Conservation (phyloP, 495 filamentous ascomycete species). For the Tuber calosporum region DNA sequence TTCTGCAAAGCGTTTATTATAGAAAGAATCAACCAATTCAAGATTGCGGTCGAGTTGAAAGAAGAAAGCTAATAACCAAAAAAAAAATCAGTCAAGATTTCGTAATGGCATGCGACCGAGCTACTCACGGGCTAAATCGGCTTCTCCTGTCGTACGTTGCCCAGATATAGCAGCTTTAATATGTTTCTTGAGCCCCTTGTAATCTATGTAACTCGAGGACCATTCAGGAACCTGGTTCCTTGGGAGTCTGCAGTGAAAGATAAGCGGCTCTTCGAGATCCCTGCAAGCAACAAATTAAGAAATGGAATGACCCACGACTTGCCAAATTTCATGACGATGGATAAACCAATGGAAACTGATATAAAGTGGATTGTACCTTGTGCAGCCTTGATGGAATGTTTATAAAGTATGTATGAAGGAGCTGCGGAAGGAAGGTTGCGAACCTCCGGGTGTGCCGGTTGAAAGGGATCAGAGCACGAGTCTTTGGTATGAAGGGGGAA, state of each 20-base stretch:
- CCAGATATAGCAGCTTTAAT: conserved; percentile 62
- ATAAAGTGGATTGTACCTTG: not conserved
- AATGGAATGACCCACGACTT: conserved; percentile 32
- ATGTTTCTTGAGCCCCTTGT: conserved; percentile 90
- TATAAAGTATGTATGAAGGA: not conserved
- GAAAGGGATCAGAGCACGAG: conserved; percentile 1
- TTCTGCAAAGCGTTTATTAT: conserved; percentile 88
- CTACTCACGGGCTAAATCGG: conserved; percentile 67
- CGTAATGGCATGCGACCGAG: conserved; percentile 12
- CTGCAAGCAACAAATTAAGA: conserved; percentile 6
- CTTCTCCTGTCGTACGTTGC: conserved; percentile 55
- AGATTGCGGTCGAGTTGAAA: conserved; percentile 91
- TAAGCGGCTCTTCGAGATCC: conserved; percentile 21
- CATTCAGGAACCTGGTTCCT: conserved; percentile 96
- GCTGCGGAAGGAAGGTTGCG: not conserved
- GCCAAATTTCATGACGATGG: conserved; percentile 28
- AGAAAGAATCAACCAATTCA: conserved; percentile 89
- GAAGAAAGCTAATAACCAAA: conserved; percentile 66
- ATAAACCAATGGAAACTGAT: conserved; percentile 5
- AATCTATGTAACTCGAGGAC: conserved; percentile 87
- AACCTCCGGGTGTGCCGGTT: not conserved
- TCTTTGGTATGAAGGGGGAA: conserved; percentile 4
- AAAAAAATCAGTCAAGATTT: conserved; percentile 38
- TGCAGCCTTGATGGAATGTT: not conserved
- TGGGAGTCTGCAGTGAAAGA: conserved; percentile 54